Evolutionary conservation across 345 rosid species (phyloP), one percentile per base, ranked within the genome.

Genomic region (Populus nigra): DNA sequence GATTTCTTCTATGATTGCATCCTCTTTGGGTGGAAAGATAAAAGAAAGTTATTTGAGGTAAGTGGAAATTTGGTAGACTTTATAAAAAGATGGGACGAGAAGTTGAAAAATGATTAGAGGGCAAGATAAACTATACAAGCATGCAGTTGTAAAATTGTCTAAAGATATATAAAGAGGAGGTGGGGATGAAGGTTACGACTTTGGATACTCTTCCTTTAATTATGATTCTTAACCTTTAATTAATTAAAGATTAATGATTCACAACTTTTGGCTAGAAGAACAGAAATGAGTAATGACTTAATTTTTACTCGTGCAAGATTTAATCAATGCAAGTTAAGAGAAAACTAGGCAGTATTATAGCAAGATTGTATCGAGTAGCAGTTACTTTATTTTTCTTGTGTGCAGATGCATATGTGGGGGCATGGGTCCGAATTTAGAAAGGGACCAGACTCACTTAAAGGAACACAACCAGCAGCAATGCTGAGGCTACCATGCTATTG

Each of bases 321-420:
- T 13, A 41, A 41, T 41, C 45, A 41, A 41, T 47, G 50, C 18
- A 47, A 47, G 3, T 13, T 47, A 15, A 15, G 50, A 47, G 50
- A 47, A 15, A 13, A 59, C n/a, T 10, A 10, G 65, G 65, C 65
- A 59, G 65, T 10, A 59, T 47, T 47, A n/a, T 55, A 22, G 62
- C 62, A 55, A 22, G 25, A 22, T 20, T 22, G 61, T 20, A 55
- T 22, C 61, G 7, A 22, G 11, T 8, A 9, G 25, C 25, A 25
- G 25, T 35, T 36, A 5, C 23, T 63, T 22, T 5, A 2, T 67
- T 36, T 27, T 25, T 49, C 20, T 17, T 35, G 61, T 59, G 11
- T 36, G 55, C 79, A 91, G 96, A 91, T 91, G 96, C 96, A 91
- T 75, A 91, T 91, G 96, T 91, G 96, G 96, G 96, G 96, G 27